Base-by-base conservation (phyloP, 2,329 filamentous ascomycete species). In the Rutstroemia sp. region DNA sequence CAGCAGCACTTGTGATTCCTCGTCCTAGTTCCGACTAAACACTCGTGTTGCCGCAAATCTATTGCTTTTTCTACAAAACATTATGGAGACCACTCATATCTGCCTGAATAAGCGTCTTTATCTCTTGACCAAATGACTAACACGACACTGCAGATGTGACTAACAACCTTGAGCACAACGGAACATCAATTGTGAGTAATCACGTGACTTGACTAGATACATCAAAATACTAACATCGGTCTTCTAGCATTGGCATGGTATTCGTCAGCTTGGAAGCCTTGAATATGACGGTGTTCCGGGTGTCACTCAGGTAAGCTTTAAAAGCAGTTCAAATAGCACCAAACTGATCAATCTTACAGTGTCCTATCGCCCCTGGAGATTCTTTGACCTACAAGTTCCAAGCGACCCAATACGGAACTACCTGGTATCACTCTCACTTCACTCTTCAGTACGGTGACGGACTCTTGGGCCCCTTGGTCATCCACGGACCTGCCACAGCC, bases 361-460 rank as follows among this genome's bases (percentile, higher is more conserved):
- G 86, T 61, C 85, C 86, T 1, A 82, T 88, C 58, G 73, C 83
- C 5, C 85, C 85, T 0, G 80, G 80, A 23, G 63, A 72, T 16
- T 69, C 65, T 7, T 67, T 70, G 56, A 75, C 71, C 4, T 77
- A 77, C 62, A 70, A 62, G n/a, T 69, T 67, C 41, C 62, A 63
- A 58, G 67, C 59, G 8, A 65, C 63, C 46, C 66, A 69, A 56
- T 68, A 70, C 37, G 67, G 67, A n/a, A 58, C 62, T 7, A 58
- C 65, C n/a, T 68, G 66, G 67, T 69, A 68, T 41, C 67, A 69
- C 48, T 65, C 63, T 27, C 66, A 69, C 49, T 64, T 64, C 54
- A 61, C 51, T 41, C 52, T 61, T 21, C 63, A 65, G 46, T 64
- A 64, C 23, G 74, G 54, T 5, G 67, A 66, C 54, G 84, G 84